These are phyloP conservation scores for Suhomyces ambrosiae DNA, from an alignment of 1,139 yeast species.

Conservation along the genomic window DNA sequence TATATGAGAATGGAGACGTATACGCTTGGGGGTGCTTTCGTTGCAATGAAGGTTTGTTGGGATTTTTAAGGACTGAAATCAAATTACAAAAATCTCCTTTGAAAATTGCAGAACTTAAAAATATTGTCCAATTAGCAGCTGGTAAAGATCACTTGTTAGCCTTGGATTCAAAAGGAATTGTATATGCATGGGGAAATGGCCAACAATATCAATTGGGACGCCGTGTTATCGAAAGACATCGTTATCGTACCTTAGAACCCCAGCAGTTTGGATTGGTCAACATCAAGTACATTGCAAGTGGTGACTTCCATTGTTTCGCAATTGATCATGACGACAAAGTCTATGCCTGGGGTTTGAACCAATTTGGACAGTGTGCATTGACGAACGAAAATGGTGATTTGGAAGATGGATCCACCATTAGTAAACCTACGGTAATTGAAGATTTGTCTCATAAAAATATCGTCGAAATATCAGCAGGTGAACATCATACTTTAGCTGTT, in stretches of 20 bases:
- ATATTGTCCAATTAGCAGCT: conserved; percentile 82
- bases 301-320: conserved; percentile 96
- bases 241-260: conserved; percentile 69
- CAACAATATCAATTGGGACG: conserved; percentile 92
- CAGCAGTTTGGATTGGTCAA: conserved; percentile 78
- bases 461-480: conserved; percentile 81
- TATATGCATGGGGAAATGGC: conserved; percentile 97
- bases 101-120: conserved; percentile 60
- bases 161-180: conserved; percentile 80
- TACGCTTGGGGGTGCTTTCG: conserved; percentile 98
- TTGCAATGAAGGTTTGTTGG: conserved; percentile 87
- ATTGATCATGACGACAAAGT: conserved; percentile 72
- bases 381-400: conserved; percentile 51
- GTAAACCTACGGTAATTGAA: conserved; percentile 74
- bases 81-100: conserved; percentile 68
- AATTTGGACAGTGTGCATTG: conserved; percentile 93
- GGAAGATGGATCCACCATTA: conserved; percentile 80
- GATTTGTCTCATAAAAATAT: conserved; percentile 60
- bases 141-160: conserved; percentile 94
- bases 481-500: conserved; percentile 86
- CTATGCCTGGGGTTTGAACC: conserved; percentile 92
- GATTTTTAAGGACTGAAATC: conserved; percentile 66
- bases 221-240: conserved; percentile 73
- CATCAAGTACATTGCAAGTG: conserved; percentile 80
- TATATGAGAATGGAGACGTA: conserved; percentile 80